Percentiles rank a stretch among this genome's conserved stretches.
These are phyloP conservation scores for Mesembryanthemum crystallinum DNA, from an alignment of 148 eudicot species.

Conservation along the genomic window DNA sequence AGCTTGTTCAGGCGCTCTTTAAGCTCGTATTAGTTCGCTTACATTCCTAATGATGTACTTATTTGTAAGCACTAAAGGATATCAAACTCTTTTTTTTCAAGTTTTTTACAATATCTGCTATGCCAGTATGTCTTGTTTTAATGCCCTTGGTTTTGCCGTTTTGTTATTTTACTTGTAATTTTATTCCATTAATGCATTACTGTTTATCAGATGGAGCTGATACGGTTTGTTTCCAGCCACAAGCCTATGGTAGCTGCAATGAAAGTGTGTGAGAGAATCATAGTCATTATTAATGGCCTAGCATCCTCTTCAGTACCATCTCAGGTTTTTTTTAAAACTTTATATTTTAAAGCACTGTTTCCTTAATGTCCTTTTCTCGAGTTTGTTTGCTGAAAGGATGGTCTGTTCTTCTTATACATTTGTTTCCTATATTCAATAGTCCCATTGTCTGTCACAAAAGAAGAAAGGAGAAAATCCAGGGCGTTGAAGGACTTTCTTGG, in stretches of 20 bases:
- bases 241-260: constrained; percentile 78
- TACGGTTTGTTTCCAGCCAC: constrained; percentile 64
- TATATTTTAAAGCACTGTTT: not conserved
- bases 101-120: not conserved
- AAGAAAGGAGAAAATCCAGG: too few species aligned
- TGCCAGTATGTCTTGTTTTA: not conserved
- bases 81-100: not conserved
- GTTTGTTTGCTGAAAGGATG: not conserved
- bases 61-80: not conserved
- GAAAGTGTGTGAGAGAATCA: constrained; percentile 64
- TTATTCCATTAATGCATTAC: constrained; percentile 12
- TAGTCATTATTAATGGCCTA: constrained; percentile 46
- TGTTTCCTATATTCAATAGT: not conserved
- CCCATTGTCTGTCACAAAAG: not conserved
- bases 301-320: constrained; percentile 52
- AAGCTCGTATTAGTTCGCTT: not conserved
- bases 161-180: not conserved
- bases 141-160: not conserved
- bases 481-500: not conserved
- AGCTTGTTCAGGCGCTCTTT: too few species aligned
- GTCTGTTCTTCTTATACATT: not conserved
- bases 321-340: constrained; percentile 41
- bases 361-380: not conserved
- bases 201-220: constrained; percentile 73
- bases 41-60: not conserved